Percentiles rank a stretch among this genome's conserved stretches.
Evolutionary conservation across 192 early-diverging fungal species (phyloP).

Genomic region (Geranomyces variabilis): DNA sequence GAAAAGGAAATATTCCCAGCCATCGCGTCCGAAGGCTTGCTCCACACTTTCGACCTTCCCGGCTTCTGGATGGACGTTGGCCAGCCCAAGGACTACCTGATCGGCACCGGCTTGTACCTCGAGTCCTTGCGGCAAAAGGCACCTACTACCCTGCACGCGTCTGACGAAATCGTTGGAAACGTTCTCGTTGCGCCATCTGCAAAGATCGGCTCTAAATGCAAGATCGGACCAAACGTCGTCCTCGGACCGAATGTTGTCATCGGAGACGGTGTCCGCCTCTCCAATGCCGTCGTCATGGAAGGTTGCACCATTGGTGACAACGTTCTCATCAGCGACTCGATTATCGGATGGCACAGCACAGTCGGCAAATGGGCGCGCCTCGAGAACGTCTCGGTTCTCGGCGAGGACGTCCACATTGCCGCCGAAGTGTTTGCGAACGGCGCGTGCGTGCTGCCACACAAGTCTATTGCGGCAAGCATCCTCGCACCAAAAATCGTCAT

Average conservation of each 20-base stretch:
- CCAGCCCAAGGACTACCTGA: slow-evolving; percentile 98
- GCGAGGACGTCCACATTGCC: slow-evolving; percentile 93
- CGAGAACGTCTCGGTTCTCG: slow-evolving; percentile 92
- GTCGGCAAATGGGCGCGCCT: slow-evolving; percentile 94
- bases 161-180: slow-evolving; percentile 72
- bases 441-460: slow-evolving; percentile 95
- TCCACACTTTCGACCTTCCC: slow-evolving; percentile 91
- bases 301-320: slow-evolving; percentile 82
- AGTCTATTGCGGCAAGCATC: slow-evolving; percentile 85
- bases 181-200: slow-evolving; percentile 91
- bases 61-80: slow-evolving; percentile 99
- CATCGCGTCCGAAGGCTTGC: slow-evolving; percentile 84
- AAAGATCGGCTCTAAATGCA: slow-evolving; percentile 92
- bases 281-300: slow-evolving; percentile 86
- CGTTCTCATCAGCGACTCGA: slow-evolving; percentile 87
- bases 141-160: slow-evolving; percentile 72
- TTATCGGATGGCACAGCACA: slow-evolving; percentile 95
- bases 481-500: slow-evolving; percentile 93
- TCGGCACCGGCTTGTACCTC: slow-evolving; percentile 92
- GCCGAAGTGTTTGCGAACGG: slow-evolving; percentile 89
- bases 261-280: slow-evolving; percentile 93
- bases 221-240: slow-evolving; percentile 96
- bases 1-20: slow-evolving; percentile 96
- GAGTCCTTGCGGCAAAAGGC: slow-evolving; percentile 75
- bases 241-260: slow-evolving; percentile 89